Base-by-base conservation (phyloP, 805 yeast species). In the Zygosaccharomyces lentus region DNA sequence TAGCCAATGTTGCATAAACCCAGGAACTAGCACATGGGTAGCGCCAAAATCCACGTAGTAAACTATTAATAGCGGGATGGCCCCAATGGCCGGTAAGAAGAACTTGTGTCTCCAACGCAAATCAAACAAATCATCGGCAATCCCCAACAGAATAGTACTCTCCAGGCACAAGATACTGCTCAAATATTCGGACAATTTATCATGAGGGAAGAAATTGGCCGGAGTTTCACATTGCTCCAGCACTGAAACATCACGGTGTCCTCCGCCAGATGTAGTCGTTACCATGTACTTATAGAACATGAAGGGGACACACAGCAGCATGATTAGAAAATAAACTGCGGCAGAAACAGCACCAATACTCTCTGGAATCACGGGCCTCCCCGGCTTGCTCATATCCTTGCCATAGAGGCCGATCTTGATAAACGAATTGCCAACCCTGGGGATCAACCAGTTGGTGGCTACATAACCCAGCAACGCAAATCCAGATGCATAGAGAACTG, bases 81-180 rank as follows among this genome's bases (percentile, higher is more conserved):
- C 82, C 0, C 96, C 96, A 45, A 93, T 80, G 0, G 96, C 96
- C 0, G 99, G 99, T 54, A 93, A 63, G 58, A 93, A 88, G 69
- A 93, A 88, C 72, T 93, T 93, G 70, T 93, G 96, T 61, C 99
- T 76, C 99, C 99, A 93, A 56, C 96, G 77, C 52, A 93, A 81
- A 66, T 93, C 99, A 61, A 93, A 93, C 57, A 93, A 73, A 69
- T 93, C 99, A 66, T 93, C 99, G 39, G 95, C 84, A 25, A 93
- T 74, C 0, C 99, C 99, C 36, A 93, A 71, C 35, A 93, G 69
- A 12, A 89, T 75, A 64, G 93, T 90, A 53, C 88, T 79, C 66
- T 88, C 88, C 39, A 93, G 67, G 50, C 95, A 87, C 49, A 93
- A 68, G 8, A 91, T 72, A 4, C 95, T 95, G 57, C 95, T 81